Percentiles rank a stretch among this genome's conserved stretches.
These are phyloP conservation scores for Panaeolus cyanescens DNA, from an alignment of 768 basidiomycete genomes.

Conservation along the genomic window DNA sequence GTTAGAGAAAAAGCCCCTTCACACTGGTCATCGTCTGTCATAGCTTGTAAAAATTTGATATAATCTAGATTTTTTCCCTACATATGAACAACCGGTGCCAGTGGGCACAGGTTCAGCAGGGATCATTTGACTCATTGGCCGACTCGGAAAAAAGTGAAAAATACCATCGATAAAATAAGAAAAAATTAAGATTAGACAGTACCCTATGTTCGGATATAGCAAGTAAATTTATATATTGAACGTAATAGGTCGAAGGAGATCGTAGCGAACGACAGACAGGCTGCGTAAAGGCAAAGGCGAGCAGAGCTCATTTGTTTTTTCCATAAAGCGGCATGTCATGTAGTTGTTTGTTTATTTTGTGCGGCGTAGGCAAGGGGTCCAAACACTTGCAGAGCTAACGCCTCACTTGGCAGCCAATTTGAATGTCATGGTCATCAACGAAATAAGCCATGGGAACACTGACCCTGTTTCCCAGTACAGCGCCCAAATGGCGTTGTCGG, in stretches of 20 bases:
- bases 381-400: not conserved
- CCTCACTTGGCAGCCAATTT: not conserved
- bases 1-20: not conserved
- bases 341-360: not conserved
- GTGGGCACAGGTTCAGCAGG: not conserved
- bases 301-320: not conserved
- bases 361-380: not conserved
- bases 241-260: not conserved
- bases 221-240: not conserved
- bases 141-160: not conserved
- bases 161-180: too few species aligned
- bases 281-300: slow-evolving; percentile 4
- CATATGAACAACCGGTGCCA: not conserved
- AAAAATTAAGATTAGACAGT: too few species aligned
- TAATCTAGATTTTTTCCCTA: not conserved
- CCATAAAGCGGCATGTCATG: not conserved
- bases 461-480: not conserved
- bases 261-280: not conserved
- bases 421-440: too few species aligned
- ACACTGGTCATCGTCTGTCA: not conserved
- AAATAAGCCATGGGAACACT: not conserved
- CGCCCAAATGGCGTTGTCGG: slow-evolving; percentile 3
- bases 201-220: not conserved
- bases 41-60: not conserved
- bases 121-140: not conserved